A percentile compares a stretch with the other conserved stretches of the same genome.
Conservation (phyloP, 768 basidiomycete genomes). For the Auriscalpium vulgare region DNA sequence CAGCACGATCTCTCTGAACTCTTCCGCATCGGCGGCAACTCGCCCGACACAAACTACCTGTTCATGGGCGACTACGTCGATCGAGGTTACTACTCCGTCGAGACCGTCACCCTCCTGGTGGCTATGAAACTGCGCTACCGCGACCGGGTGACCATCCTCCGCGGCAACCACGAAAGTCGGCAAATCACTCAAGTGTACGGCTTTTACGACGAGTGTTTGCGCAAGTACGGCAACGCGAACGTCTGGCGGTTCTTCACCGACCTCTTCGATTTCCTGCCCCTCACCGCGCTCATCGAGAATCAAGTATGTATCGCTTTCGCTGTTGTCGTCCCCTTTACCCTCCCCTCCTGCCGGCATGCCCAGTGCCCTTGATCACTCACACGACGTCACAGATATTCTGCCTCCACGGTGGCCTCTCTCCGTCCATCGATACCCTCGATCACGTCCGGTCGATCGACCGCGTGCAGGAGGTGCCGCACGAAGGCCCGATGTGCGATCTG, state of each 20-base stretch:
- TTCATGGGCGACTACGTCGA: constrained; percentile 99
- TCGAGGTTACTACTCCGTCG: constrained; percentile 98
- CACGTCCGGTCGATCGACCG: constrained; percentile 98
- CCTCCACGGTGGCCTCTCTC: constrained; percentile 93
- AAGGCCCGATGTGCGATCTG: constrained; percentile 99
- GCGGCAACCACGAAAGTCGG: constrained; percentile 97
- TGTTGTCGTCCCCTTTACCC: neutral
- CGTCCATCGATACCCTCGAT: constrained; percentile 98
- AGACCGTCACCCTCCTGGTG: constrained; percentile 95
- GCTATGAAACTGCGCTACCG: constrained; percentile 97
- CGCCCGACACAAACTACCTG: constrained; percentile 98
- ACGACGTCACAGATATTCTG: constrained; percentile 79
- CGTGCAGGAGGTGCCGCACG: constrained; percentile 98
- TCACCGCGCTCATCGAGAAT: constrained; percentile 97
- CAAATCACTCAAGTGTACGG: constrained; percentile 99
- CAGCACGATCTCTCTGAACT: constrained; percentile 99
- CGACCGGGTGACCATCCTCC: constrained; percentile 94
- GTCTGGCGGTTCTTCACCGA: constrained; percentile 99
- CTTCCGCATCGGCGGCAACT: constrained; percentile 97
- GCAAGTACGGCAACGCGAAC: constrained; percentile 99
- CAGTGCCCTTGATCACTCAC: constrained; percentile 3
- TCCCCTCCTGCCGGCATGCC: neutral
- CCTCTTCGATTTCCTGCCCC: constrained; percentile 94
- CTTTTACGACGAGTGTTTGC: constrained; percentile 98
- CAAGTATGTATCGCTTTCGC: constrained; percentile 60